Conservation (phyloP, 2,329 filamentous ascomycete genomes). For the Drechslera avenae region DNA sequence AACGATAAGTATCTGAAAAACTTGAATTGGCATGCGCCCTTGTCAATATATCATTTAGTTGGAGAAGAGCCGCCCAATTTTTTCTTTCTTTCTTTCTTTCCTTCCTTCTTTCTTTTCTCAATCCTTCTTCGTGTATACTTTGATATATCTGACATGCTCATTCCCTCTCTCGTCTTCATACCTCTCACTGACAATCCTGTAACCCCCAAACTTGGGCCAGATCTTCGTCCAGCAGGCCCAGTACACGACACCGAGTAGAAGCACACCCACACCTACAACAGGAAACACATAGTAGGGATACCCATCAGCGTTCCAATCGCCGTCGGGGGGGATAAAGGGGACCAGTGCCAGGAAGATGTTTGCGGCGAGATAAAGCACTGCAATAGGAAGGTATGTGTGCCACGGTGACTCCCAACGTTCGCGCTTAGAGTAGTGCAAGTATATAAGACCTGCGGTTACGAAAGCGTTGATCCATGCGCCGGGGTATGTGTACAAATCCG, state of each 20-base stretch:
- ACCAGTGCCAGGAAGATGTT: slow-evolving; percentile 52
- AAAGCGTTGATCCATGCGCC: slow-evolving; percentile 48
- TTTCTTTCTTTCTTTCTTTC: too few species aligned
- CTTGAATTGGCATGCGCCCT: too few species aligned
- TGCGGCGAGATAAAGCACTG: slow-evolving; percentile 47
- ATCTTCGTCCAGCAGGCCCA: slow-evolving; percentile 33
- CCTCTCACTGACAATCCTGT: slow-evolving; percentile 39
- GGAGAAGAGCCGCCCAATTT: too few species aligned
- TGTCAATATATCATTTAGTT: too few species aligned
- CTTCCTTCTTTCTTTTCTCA: too few species aligned
- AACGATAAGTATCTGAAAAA: too few species aligned
- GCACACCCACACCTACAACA: slow-evolving; percentile 50
- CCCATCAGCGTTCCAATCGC: slow-evolving; percentile 49
- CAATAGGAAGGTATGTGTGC: slow-evolving; percentile 45
- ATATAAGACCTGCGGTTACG: slow-evolving; percentile 44
- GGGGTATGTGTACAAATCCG: slow-evolving; percentile 55
- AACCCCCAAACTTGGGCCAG: slow-evolving; percentile 35
- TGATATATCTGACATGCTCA: slow-evolving; percentile 43
- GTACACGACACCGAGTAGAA: slow-evolving; percentile 47
- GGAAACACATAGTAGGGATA: slow-evolving; percentile 55
- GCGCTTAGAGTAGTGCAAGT: slow-evolving; percentile 42
- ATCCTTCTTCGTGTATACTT: slow-evolving; percentile 37
- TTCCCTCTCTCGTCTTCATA: slow-evolving; percentile 35
- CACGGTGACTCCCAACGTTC: slow-evolving; percentile 47
- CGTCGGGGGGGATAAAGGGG: slow-evolving; percentile 51